Conservation (phyloP, 768 basidiomycete genomes). For the Epithele typhae region DNA sequence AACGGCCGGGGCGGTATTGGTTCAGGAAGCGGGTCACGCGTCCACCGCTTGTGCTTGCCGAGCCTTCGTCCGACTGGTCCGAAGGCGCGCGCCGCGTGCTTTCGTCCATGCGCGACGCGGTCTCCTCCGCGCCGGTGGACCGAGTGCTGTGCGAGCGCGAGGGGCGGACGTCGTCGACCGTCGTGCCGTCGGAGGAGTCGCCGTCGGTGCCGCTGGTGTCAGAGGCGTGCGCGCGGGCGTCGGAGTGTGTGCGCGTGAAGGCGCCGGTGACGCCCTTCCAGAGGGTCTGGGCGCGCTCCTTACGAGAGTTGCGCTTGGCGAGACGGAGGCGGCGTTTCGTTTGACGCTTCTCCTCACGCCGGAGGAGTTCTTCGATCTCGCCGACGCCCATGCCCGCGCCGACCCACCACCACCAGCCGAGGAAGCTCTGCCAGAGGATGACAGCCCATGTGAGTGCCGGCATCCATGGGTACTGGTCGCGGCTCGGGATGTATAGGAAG, state of each 20-base stretch:
- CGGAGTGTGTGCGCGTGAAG: constrained; percentile 25
- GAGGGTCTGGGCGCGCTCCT: constrained; percentile 49
- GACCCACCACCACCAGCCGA: constrained; percentile 99
- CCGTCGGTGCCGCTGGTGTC: background rate
- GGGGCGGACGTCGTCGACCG: background rate
- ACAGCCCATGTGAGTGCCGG: constrained; percentile 87
- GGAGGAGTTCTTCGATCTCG: constrained; percentile 62
- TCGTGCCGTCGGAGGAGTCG: constrained; percentile 10
- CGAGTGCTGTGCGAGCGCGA: background rate
- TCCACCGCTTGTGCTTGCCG: background rate
- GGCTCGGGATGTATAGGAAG: constrained; percentile 78
- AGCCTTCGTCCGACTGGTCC: background rate
- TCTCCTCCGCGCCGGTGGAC: background rate
- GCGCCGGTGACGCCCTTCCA: constrained; percentile 55
- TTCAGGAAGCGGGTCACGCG: constrained; percentile 8
- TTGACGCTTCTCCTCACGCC: constrained; percentile 49
- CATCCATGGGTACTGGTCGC: constrained; percentile 90
- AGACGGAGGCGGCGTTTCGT: constrained; percentile 40
- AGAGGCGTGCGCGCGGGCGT: background rate
- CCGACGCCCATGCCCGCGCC: constrained; percentile 82
- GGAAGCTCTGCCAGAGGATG: constrained; percentile 94
- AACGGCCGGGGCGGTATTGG: constrained; percentile 12
- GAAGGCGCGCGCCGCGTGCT: constrained; percentile 1
- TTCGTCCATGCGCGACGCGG: background rate
- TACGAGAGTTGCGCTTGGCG: constrained; percentile 46